A percentile compares a stretch with the other conserved stretches of the same genome.
These are phyloP conservation scores for Colletotrichum navitas DNA, from an alignment of 2,329 filamentous ascomycete genomes.

Conservation along the genomic window DNA sequence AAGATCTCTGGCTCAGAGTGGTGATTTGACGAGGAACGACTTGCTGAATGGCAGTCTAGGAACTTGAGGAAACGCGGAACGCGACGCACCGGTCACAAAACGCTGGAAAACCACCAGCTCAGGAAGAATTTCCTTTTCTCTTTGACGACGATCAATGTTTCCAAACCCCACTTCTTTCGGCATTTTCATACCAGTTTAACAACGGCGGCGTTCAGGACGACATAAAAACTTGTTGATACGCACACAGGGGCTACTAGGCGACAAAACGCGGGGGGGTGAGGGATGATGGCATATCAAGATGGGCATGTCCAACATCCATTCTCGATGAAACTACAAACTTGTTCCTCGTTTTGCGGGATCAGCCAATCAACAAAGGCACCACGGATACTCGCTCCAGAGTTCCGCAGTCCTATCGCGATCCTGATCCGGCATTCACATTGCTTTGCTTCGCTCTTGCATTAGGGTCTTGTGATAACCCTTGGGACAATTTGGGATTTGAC, in stretches of 20 bases:
- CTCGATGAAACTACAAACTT: slow-evolving; percentile 22
- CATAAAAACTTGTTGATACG: slow-evolving; percentile 21
- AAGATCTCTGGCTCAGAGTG: background rate
- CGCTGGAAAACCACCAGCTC: background rate
- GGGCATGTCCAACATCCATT: slow-evolving; percentile 20
- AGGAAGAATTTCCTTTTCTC: slow-evolving; percentile 30
- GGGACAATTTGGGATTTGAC: slow-evolving; percentile 4
- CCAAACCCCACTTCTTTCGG: slow-evolving; percentile 15
- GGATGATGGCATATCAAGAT: slow-evolving; percentile 18
- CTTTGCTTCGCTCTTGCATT: slow-evolving; percentile 33
- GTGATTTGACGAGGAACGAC: background rate
- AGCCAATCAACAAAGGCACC: background rate
- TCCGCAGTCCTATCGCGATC: background rate
- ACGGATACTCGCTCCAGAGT: background rate
- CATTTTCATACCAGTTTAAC: slow-evolving; percentile 19
- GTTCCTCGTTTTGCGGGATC: slow-evolving; percentile 18
- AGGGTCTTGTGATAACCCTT: background rate
- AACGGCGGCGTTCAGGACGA: slow-evolving; percentile 33
- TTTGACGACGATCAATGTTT: slow-evolving; percentile 32
- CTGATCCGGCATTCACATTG: background rate
- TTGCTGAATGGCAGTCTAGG: slow-evolving; percentile 23
- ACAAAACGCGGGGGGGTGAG: slow-evolving; percentile 17
- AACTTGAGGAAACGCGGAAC: background rate
- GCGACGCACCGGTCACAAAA: background rate
- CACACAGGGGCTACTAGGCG: slow-evolving; percentile 16